A percentile compares a stretch with the other conserved stretches of the same genome.
phyloP scores from a whole-genome alignment of 192 early-diverging fungal genomes.

The Ambispora gerdemannii region DNA sequence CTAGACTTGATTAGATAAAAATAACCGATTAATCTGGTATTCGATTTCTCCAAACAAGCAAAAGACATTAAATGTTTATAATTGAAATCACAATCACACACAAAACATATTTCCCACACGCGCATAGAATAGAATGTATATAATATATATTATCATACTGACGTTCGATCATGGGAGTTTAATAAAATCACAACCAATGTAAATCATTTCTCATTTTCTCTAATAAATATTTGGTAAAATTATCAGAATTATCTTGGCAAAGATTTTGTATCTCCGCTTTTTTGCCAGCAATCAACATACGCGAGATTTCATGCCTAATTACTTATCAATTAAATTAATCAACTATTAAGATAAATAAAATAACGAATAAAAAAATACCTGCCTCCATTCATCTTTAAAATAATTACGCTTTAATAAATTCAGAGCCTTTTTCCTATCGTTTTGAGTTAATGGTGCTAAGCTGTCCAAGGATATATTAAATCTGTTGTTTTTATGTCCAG shows the following conservation, averaged over 20 bases:
- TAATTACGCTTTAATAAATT: constrained; percentile 8
- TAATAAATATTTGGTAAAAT: constrained; percentile 4
- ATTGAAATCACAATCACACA: not conserved
- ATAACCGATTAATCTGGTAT: not conserved
- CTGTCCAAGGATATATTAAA: constrained; percentile 16
- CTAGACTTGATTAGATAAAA: too few relatives aligned
- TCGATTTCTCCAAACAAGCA: not conserved
- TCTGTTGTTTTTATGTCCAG: not conserved
- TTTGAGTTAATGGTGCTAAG: not conserved
- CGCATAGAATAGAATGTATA: not conserved
- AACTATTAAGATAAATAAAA: not conserved
- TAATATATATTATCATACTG: too few relatives aligned
- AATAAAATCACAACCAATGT: not conserved
- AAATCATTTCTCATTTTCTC: not conserved
- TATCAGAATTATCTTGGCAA: not conserved
- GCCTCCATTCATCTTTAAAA: constrained; percentile 20
- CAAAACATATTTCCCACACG: not conserved
- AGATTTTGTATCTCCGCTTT: constrained; percentile 27
- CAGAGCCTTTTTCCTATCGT: constrained; percentile 22
- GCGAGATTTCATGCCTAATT: constrained; percentile 4
- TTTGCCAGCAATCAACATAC: not conserved
- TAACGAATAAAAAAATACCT: not conserved
- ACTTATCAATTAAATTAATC: not conserved
- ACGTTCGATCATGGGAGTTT: too few relatives aligned
- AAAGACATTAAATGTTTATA: not conserved